A percentile compares a stretch with the other conserved stretches of the same genome.
phyloP scores from a whole-genome alignment of 2,329 filamentous ascomycete species.

The Diaporthe sp. region DNA sequence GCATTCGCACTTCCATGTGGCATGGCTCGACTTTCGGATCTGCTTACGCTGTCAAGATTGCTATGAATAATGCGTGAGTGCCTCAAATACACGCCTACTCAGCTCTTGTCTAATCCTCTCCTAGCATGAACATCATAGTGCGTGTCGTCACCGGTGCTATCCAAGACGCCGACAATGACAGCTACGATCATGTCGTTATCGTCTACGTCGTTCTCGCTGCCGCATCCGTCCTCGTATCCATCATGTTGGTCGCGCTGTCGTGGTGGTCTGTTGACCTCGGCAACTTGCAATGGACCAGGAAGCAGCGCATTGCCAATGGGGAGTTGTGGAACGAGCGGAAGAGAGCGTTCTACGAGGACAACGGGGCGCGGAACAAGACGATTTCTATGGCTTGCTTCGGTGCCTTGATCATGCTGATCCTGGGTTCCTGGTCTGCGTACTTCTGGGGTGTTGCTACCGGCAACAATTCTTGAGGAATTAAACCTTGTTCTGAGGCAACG shows the following conservation, averaged over 20 bases:
- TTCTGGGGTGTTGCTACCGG: conserved; percentile 73
- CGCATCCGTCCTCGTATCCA: conserved; percentile 61
- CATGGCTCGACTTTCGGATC: conserved; percentile 72
- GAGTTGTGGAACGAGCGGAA: conserved; percentile 58
- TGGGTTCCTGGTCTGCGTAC: conserved; percentile 69
- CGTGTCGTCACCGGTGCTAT: conserved; percentile 70
- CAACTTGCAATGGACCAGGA: conserved; percentile 70
- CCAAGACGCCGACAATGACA: conserved; percentile 70
- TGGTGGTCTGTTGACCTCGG: conserved; percentile 57
- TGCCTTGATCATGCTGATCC: conserved; percentile 55
- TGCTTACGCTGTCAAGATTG: conserved; percentile 72
- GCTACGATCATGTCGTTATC: conserved; percentile 68
- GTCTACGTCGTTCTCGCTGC: conserved; percentile 69
- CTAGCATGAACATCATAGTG: conserved; percentile 72
- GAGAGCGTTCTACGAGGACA: conserved; percentile 50
- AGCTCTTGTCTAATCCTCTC: background rate
- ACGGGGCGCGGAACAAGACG: conserved; percentile 53
- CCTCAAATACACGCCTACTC: no score
- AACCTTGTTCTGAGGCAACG: no score
- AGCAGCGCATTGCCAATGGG: conserved; percentile 62
- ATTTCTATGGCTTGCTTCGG: conserved; percentile 60
- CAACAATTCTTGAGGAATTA: conserved; percentile 52
- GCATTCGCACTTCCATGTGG: conserved; percentile 72
- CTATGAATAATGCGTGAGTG: conserved; percentile 65
- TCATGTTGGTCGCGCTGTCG: conserved; percentile 54